Evolutionary conservation across 1,139 yeast species (phyloP).

Genomic region (Saccharomyces hybrid): DNA sequence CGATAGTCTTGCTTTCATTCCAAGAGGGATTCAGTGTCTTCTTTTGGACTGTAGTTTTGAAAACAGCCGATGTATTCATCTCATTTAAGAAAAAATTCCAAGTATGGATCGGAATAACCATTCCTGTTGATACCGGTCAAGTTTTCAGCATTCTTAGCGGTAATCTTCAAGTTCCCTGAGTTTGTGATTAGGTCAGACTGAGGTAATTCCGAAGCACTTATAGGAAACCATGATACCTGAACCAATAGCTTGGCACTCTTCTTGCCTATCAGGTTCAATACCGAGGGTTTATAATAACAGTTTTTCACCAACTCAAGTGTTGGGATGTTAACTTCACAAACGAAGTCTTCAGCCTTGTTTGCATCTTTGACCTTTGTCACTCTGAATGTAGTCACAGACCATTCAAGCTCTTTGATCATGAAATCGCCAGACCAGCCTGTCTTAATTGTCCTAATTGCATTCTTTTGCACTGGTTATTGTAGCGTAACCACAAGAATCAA

Average conservation of each 20-base stretch:
- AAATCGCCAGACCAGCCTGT: slow-evolving; percentile 61
- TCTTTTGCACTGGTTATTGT: slow-evolving; percentile 47
- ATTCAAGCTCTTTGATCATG: slow-evolving; percentile 63
- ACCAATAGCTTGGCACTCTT: slow-evolving; percentile 44
- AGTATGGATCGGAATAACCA: slow-evolving; percentile 88
- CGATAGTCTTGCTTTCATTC: slow-evolving; percentile 52
- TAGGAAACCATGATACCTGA: slow-evolving; percentile 72
- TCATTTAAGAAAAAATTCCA: slow-evolving; percentile 58
- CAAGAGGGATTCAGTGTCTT: slow-evolving; percentile 79
- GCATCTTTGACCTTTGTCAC: slow-evolving; percentile 46
- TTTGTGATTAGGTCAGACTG: slow-evolving; percentile 66
- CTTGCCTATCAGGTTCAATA: slow-evolving; percentile 43
- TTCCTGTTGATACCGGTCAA: slow-evolving; percentile 74
- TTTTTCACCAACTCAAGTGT: slow-evolving; percentile 58
- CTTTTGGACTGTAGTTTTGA: slow-evolving; percentile 70
- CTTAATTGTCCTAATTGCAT: slow-evolving; percentile 36
- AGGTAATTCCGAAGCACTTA: slow-evolving; percentile 52
- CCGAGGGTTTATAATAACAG: slow-evolving; percentile 52
- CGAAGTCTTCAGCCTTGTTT: slow-evolving; percentile 48
- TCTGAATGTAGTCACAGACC: slow-evolving; percentile 59
- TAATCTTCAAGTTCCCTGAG: slow-evolving; percentile 60
- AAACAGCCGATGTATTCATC: slow-evolving; percentile 39
- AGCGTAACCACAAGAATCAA: slow-evolving; percentile 64
- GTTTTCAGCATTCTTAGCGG: slow-evolving; percentile 52
- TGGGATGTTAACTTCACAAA: slow-evolving; percentile 59